These are phyloP conservation scores for Lasiodiplodia gonubiensis DNA, from an alignment of 2,329 filamentous ascomycete species.

Conservation along the genomic window DNA sequence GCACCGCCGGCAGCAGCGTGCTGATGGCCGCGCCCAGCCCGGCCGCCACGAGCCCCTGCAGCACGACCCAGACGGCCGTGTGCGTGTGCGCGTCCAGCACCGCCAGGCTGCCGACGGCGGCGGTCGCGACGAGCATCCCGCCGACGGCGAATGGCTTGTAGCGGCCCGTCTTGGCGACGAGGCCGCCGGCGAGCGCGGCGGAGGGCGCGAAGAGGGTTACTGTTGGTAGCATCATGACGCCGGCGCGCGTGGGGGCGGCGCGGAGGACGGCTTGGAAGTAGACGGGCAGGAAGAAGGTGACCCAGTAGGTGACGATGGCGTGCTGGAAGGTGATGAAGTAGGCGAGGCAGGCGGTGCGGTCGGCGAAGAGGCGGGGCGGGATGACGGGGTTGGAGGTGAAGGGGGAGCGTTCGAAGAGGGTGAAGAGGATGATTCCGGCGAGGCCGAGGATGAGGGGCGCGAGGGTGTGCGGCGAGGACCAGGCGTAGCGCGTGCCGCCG, in stretches of 20 bases:
- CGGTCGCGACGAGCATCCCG: slow-evolving; percentile 36
- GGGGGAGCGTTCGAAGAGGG: slow-evolving; percentile 47
- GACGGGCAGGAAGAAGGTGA: slow-evolving; percentile 51
- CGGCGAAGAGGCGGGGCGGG: slow-evolving; percentile 52
- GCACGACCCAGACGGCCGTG: slow-evolving; percentile 33
- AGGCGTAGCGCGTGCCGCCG: slow-evolving; percentile 51
- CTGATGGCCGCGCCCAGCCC: slow-evolving; percentile 39
- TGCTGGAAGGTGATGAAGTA: slow-evolving; percentile 48
- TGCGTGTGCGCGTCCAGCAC: slow-evolving; percentile 32
- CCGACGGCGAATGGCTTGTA: slow-evolving; percentile 32
- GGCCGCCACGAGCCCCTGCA: slow-evolving; percentile 37
- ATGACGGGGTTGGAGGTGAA: slow-evolving; percentile 45
- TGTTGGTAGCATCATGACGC: slow-evolving; percentile 43
- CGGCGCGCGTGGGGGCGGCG: slow-evolving; percentile 42
- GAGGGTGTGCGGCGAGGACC: slow-evolving; percentile 50
- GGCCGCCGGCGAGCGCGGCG: slow-evolving; percentile 35
- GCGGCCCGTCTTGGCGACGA: slow-evolving; percentile 40
- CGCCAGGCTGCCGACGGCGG: slow-evolving; percentile 35
- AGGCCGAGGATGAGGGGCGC: slow-evolving; percentile 53
- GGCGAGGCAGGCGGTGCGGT: slow-evolving; percentile 45
- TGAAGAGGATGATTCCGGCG: slow-evolving; percentile 46
- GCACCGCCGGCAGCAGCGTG: slow-evolving; percentile 40
- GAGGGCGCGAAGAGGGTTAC: slow-evolving; percentile 37
- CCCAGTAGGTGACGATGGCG: slow-evolving; percentile 45
- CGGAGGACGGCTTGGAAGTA: slow-evolving; percentile 54